Evolutionary conservation across 2,329 filamentous ascomycete genomes (phyloP).

Genomic region (Nemania bipapillata): DNA sequence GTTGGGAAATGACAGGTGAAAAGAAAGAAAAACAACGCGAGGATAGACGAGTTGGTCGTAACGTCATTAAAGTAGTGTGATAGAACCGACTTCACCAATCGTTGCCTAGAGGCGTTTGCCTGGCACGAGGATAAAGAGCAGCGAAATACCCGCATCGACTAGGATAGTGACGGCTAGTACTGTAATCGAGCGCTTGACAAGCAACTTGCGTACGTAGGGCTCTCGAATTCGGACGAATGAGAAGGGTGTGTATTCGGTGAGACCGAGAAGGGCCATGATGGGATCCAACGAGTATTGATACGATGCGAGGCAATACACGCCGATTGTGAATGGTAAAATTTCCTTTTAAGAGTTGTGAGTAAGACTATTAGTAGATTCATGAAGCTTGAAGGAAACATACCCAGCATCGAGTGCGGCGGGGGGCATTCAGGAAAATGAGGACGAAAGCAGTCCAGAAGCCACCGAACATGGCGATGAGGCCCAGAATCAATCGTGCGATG

Average conservation of each 20-base stretch:
- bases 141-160: conserved; percentile 82
- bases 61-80: conserved; percentile 42
- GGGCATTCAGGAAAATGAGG: conserved; percentile 87
- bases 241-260: conserved; percentile 96
- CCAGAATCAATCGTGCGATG: conserved; percentile 84
- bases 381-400: conserved; percentile 64
- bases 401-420: conserved; percentile 81
- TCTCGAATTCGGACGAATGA: conserved; percentile 88
- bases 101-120: conserved; percentile 76
- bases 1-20: conserved; percentile 4
- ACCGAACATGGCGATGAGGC: conserved; percentile 85
- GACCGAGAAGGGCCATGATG: conserved; percentile 84
- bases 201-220: conserved; percentile 86
- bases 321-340: conserved; percentile 90
- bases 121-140: conserved; percentile 94
- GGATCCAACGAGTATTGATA: conserved; percentile 98
- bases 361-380: neutral
- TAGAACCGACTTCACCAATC: neutral
- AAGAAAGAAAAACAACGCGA: conserved; percentile 14
- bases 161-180: conserved; percentile 79
- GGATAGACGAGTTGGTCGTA: conserved; percentile 41
- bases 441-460: conserved; percentile 95
- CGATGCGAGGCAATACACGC: conserved; percentile 86
- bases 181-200: conserved; percentile 84
- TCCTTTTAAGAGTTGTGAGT: conserved; percentile 52